Percentiles rank a stretch among this genome's conserved stretches.
Conservation (phyloP, 2,329 filamentous ascomycete genomes). For the Scedosporium dehoogii region DNA sequence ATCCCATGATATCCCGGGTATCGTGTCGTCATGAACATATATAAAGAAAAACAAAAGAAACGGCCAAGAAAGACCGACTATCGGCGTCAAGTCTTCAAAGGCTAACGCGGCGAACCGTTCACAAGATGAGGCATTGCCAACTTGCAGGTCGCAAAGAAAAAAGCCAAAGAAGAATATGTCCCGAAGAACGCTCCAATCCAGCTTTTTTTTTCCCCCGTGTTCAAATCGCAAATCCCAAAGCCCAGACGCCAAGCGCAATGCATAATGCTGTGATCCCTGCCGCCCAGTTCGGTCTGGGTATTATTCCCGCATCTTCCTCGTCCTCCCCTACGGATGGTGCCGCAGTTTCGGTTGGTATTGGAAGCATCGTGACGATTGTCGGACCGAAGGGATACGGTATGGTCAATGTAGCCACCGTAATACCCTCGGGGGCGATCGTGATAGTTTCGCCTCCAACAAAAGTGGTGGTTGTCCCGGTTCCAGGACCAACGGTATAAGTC, state of each 20-base stretch:
- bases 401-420: conserved; percentile 35
- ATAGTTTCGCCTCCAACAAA: conserved; percentile 40
- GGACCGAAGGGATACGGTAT: conserved; percentile 35
- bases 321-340: conserved; percentile 6
- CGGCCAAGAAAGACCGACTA: neutral
- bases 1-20: conserved; percentile 5
- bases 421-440: conserved; percentile 39
- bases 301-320: conserved; percentile 13
- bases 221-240: conserved; percentile 17
- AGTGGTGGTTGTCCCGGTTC: conserved; percentile 30
- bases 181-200: neutral
- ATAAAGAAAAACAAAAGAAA: conserved; percentile 6
- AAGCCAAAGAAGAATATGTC: neutral
- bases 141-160: neutral
- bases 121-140: neutral
- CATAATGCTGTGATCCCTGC: conserved; percentile 18
- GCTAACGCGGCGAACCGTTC: neutral
- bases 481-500: conserved; percentile 41
- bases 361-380: conserved; percentile 31
- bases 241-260: conserved; percentile 30
- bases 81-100: neutral
- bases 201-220: neutral
- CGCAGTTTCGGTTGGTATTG: conserved; percentile 10
- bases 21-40: conserved; percentile 8
- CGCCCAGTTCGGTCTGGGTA: conserved; percentile 10